Evolutionary conservation across 768 basidiomycete genomes (phyloP).

Genomic region (Lyophyllum semitale): DNA sequence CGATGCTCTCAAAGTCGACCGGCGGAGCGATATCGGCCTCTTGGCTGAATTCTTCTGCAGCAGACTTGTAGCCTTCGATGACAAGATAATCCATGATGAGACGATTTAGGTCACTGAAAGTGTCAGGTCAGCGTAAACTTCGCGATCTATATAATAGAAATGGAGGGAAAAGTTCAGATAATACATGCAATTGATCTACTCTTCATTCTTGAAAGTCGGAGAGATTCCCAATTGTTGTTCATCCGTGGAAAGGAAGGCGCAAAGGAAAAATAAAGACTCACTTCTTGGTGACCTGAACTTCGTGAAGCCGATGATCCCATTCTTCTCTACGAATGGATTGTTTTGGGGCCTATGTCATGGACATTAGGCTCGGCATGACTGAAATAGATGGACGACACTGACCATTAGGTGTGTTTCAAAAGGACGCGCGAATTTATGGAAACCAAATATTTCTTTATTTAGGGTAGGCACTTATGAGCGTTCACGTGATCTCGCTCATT

Average conservation of each 20-base stretch:
- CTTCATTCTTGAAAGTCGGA: conserved; percentile 85
- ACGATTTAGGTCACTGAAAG: conserved; percentile 83
- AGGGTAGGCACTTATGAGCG: conserved; percentile 30
- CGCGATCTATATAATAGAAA: conserved; percentile 16
- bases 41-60: conserved; percentile 91
- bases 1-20: conserved; percentile 90
- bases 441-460: conserved; percentile 19
- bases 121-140: conserved; percentile 22
- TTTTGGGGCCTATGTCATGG: conserved; percentile 45
- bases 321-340: conserved; percentile 71
- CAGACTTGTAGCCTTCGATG: conserved; percentile 95
- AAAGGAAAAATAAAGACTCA: conserved; percentile 51
- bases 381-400: conserved; percentile 18
- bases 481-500: conserved; percentile 3
- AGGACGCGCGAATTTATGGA: conserved; percentile 31
- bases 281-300: conserved; percentile 85
- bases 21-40: conserved; percentile 79
- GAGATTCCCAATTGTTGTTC: conserved; percentile 98
- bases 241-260: conserved; percentile 43
- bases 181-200: conserved; percentile 79
- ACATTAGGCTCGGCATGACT: conserved; percentile 8
- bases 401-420: conserved; percentile 34
- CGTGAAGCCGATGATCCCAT: conserved; percentile 83
- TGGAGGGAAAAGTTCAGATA: conserved; percentile 65
- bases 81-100: conserved; percentile 98